Conservation (phyloP, 257 asterid genomes). For the Solanum peruvianum region DNA sequence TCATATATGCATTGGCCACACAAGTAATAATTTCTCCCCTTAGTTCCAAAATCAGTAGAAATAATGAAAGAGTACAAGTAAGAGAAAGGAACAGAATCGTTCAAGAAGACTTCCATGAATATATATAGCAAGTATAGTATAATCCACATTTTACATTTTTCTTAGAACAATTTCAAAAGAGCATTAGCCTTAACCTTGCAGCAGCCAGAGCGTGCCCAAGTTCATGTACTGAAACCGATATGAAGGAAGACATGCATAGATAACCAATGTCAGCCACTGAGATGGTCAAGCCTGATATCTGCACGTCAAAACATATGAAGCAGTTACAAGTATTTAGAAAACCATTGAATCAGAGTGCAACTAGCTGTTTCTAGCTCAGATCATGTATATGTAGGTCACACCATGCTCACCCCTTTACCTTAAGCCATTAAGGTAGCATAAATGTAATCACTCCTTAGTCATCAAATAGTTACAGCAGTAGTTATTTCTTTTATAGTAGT, state of each 20-base stretch:
- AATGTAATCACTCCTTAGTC: too few relatives aligned
- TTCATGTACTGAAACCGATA: constrained; percentile 66
- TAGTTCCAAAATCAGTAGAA: neutral
- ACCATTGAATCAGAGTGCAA: neutral
- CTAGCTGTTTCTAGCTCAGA: neutral
- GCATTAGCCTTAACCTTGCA: constrained; percentile 58
- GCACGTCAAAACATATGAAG: constrained; percentile 13
- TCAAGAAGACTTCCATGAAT: neutral
- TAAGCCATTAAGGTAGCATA: neutral
- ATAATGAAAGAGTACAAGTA: neutral
- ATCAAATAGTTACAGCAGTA: too few relatives aligned
- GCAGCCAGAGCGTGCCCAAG: constrained; percentile 95
- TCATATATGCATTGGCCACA: neutral
- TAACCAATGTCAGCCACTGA: constrained; percentile 52
- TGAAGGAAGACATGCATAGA: constrained; percentile 53
- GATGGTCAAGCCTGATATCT: constrained; percentile 43
- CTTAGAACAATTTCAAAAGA: neutral
- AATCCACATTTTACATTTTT: neutral
- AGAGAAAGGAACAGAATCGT: neutral
- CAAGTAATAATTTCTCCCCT: neutral
- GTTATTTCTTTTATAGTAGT: too few relatives aligned
- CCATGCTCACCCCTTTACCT: neutral
- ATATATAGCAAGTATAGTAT: neutral
- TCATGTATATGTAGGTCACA: neutral
- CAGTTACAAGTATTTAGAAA: neutral